phyloP scores from a whole-genome alignment of 208 protist genomes.

The Crithidia brevicula region DNA sequence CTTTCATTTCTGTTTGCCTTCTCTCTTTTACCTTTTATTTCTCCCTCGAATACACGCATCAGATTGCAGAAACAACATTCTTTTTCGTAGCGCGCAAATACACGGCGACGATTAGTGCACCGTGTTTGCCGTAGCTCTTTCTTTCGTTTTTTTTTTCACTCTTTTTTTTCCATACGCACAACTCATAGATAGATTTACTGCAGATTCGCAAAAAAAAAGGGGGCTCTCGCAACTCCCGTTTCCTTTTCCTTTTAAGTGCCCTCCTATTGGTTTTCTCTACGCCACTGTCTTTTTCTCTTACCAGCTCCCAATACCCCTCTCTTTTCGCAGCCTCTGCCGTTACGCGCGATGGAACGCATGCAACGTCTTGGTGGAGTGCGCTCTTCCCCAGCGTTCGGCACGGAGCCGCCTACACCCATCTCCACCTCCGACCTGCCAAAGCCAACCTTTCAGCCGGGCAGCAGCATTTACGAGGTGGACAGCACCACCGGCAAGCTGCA shows the following conservation, averaged over 20 bases:
- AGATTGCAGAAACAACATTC: background rate
- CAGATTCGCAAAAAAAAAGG: too few relatives aligned
- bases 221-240: too few relatives aligned
- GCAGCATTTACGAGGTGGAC: conserved; percentile 63
- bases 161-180: conserved; percentile 2
- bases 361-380: conserved; percentile 21
- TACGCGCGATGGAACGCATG: conserved; percentile 15
- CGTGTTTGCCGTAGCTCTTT: background rate
- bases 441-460: conserved; percentile 53
- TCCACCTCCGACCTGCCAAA: conserved; percentile 38
- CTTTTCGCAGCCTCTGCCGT: background rate
- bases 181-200: conserved; percentile 8
- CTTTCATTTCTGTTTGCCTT: background rate
- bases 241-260: background rate
- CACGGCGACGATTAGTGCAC: too few relatives aligned
- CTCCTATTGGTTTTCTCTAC: background rate
- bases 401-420: conserved; percentile 12
- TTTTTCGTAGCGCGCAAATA: too few relatives aligned
- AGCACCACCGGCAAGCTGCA: conserved; percentile 42
- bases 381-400: conserved; percentile 6
- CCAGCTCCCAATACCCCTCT: background rate
- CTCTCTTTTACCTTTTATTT: background rate
- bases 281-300: too few relatives aligned
- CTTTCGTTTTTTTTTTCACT: background rate
- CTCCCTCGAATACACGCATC: background rate